phyloP scores from a whole-genome alignment of 2,329 filamentous ascomycete species.

The Cladosporium sp. region DNA sequence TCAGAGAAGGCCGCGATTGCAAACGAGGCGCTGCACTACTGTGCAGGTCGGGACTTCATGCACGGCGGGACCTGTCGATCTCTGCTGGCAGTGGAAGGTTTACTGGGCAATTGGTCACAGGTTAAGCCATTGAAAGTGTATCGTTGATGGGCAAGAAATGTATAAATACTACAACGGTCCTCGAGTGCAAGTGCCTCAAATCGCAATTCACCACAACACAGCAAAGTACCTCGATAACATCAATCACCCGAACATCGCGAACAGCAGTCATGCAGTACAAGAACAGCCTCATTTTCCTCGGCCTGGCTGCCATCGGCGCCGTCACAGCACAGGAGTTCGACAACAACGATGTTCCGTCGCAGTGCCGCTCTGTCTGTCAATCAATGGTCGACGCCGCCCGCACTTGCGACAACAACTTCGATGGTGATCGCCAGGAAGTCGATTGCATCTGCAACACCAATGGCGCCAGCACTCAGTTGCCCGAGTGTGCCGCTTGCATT shows the following conservation, averaged over 20 bases:
- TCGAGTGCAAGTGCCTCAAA: no score
- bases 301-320: conserved; percentile 11
- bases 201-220: not conserved
- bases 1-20: conserved; percentile 4
- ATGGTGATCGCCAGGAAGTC: conserved; percentile 12
- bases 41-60: conserved; percentile 2
- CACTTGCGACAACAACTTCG: conserved; percentile 12
- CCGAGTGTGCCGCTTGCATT: conserved; percentile 31
- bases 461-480: conserved; percentile 25
- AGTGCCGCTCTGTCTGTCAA: conserved; percentile 22
- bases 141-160: not conserved
- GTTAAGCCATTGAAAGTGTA: not conserved
- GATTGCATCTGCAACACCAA: conserved; percentile 29
- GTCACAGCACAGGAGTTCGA: conserved; percentile 28
- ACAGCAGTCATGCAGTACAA: conserved; percentile 3
- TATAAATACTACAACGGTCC: not conserved
- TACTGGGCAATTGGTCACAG: not conserved
- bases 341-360: conserved; percentile 28
- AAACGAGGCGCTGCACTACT: conserved; percentile 6
- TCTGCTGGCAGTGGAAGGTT: not conserved
- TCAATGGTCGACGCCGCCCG: conserved; percentile 23
- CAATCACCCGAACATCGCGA: not conserved
- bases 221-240: not conserved
- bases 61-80: conserved; percentile 8
- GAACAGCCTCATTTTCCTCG: conserved; percentile 10